phyloP scores from a whole-genome alignment of 805 yeast genomes.

The Scheffersomyces stipitis region DNA sequence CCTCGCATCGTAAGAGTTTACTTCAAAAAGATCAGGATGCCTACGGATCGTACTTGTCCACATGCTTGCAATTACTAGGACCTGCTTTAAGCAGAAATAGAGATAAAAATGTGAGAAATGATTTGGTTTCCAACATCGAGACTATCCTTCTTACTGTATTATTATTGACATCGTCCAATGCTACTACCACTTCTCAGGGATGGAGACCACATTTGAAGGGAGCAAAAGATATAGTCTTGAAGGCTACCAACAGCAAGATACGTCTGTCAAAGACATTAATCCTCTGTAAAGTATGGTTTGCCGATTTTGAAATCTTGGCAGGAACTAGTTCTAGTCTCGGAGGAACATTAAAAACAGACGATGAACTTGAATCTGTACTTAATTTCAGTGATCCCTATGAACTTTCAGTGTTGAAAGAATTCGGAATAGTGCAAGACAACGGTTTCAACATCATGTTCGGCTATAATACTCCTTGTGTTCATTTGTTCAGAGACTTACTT shows the following conservation, averaged over 20 bases:
- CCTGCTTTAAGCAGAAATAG: constrained; percentile 32
- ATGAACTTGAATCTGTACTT: constrained; percentile 42
- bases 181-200: constrained; percentile 49
- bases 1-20: constrained; percentile 43
- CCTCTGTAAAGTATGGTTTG: constrained; percentile 59
- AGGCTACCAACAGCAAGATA: constrained; percentile 40
- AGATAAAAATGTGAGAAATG: constrained; percentile 13
- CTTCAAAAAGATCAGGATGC: constrained; percentile 59
- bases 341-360: constrained; percentile 51
- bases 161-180: constrained; percentile 63
- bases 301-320: constrained; percentile 56
- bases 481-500: constrained; percentile 39
- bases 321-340: constrained; percentile 54
- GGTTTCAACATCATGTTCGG: constrained; percentile 55
- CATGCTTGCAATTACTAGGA: constrained; percentile 58
- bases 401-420: constrained; percentile 31
- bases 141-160: constrained; percentile 65
- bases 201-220: constrained; percentile 69
- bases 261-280: constrained; percentile 41
- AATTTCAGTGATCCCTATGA: constrained; percentile 29
- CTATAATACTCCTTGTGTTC: constrained; percentile 40
- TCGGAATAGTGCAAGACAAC: constrained; percentile 43
- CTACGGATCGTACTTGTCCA: constrained; percentile 61
- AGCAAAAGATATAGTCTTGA: constrained; percentile 59
- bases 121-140: constrained; percentile 52